phyloP scores from a whole-genome alignment of 2,329 filamentous ascomycete genomes.

The Dothideomycetes sp. region DNA sequence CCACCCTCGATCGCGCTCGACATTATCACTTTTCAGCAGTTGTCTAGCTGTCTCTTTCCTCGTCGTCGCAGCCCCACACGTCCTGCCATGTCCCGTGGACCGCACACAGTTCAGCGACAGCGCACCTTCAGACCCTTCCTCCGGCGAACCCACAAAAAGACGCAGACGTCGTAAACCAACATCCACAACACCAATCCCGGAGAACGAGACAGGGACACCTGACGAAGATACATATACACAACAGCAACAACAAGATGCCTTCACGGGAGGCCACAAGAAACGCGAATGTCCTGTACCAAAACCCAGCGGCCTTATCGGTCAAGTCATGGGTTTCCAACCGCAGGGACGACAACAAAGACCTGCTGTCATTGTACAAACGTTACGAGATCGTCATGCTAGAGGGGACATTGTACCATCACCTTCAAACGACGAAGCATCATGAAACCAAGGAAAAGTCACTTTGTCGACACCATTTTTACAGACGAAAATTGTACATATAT shows the following conservation, averaged over 20 bases:
- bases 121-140: slow-evolving; percentile 22
- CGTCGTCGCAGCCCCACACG: slow-evolving; percentile 81
- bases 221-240: slow-evolving; percentile 9
- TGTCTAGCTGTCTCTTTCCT: slow-evolving; percentile 84
- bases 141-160: slow-evolving; percentile 20
- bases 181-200: slow-evolving; percentile 20
- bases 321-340: slow-evolving; percentile 57
- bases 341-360: not conserved
- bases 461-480: no score
- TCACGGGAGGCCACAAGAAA: slow-evolving; percentile 28
- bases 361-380: slow-evolving; percentile 4
- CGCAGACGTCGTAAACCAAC: slow-evolving; percentile 38
- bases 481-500: no score
- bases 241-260: no score
- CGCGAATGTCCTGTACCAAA: slow-evolving; percentile 91
- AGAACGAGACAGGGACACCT: slow-evolving; percentile 8
- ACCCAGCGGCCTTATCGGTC: slow-evolving; percentile 67
- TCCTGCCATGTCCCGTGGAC: slow-evolving; percentile 78
- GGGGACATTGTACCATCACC: no score
- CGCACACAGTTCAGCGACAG: slow-evolving; percentile 71
- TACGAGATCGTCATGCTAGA: slow-evolving; percentile 3
- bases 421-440: no score
- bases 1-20: slow-evolving; percentile 87
- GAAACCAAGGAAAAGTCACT: no score
- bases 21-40: slow-evolving; percentile 88